These are phyloP conservation scores for Lepiota brunneoincarnata DNA, from an alignment of 768 basidiomycete species.

Conservation along the genomic window DNA sequence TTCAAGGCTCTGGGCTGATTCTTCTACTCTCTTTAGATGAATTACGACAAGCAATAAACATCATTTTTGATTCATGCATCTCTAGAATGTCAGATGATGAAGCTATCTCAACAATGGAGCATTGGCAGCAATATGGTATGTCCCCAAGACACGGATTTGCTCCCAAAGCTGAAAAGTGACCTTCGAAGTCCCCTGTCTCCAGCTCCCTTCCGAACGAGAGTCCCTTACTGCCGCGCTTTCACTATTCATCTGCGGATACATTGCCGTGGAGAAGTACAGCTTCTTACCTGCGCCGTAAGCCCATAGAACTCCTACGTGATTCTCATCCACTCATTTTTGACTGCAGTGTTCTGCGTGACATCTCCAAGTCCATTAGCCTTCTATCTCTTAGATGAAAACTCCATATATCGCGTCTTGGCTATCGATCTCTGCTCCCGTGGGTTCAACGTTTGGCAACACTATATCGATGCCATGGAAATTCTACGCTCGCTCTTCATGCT, in stretches of 20 bases:
- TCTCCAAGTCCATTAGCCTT: conserved; percentile 79
- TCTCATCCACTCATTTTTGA: not conserved
- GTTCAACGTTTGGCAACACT: conserved; percentile 93
- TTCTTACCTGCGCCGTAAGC: conserved; percentile 69
- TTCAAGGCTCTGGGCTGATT: not conserved
- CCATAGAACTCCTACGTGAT: not conserved
- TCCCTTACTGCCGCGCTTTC: conserved; percentile 61
- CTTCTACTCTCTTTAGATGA: conserved; percentile 46
- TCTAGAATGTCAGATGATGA: conserved; percentile 67
- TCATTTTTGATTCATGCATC: conserved; percentile 76
- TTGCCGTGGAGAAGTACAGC: conserved; percentile 78
- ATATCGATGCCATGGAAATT: conserved; percentile 86
- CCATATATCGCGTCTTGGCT: conserved; percentile 66
- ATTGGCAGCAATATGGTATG: conserved; percentile 65
- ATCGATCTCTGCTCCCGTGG: conserved; percentile 91
- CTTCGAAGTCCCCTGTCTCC: conserved; percentile 55
- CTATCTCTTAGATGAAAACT: conserved; percentile 73
- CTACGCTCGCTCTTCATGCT: conserved; percentile 80
- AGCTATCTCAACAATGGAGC: conserved; percentile 53
- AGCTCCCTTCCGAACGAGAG: conserved; percentile 59
- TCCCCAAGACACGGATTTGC: not conserved
- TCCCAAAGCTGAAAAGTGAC: not conserved
- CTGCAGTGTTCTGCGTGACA: conserved; percentile 72
- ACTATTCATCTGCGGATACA: conserved; percentile 77
- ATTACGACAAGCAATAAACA: conserved; percentile 70